A percentile compares a stretch with the other conserved stretches of the same genome.
These are phyloP conservation scores for Cladophialophora bantiana DNA, from an alignment of 2,329 filamentous ascomycete species.

Conservation along the genomic window DNA sequence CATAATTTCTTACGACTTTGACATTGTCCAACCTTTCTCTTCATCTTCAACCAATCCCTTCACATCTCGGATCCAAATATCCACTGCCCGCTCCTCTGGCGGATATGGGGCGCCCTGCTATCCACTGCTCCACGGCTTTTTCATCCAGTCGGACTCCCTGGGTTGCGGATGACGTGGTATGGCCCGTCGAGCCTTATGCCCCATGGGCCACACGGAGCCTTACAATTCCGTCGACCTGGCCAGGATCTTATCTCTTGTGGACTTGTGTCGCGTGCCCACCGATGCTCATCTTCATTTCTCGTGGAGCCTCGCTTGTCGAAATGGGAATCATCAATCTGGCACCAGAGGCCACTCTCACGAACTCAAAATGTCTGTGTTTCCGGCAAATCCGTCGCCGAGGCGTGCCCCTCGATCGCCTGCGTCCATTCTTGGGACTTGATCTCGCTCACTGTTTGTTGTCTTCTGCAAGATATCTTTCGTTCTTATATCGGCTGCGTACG, in stretches of 20 bases:
- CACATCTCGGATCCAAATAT: background rate
- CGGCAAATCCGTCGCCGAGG: constrained; percentile 13
- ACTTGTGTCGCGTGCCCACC: constrained; percentile 18
- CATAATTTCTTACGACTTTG: background rate
- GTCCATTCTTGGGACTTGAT: background rate
- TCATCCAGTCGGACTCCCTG: constrained; percentile 14
- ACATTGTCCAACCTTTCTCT: background rate
- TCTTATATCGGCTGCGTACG: background rate
- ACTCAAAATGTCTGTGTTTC: constrained; percentile 10
- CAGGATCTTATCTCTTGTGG: background rate
- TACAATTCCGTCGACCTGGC: constrained; percentile 4
- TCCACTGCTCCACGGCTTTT: background rate
- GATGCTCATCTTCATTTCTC: constrained; percentile 7
- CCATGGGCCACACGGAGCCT: constrained; percentile 14
- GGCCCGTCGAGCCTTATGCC: constrained; percentile 3
- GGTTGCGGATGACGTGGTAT: constrained; percentile 16
- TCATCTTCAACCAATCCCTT: constrained; percentile 1
- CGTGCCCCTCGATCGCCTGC: background rate
- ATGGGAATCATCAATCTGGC: background rate
- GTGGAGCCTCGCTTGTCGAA: constrained; percentile 14
- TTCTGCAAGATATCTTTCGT: background rate
- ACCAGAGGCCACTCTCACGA: background rate
- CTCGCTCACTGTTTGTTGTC: background rate
- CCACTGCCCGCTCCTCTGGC: background rate
- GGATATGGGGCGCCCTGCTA: background rate